Percentiles rank a stretch among this genome's conserved stretches.
phyloP scores from a whole-genome alignment of 805 yeast genomes.

The Candida koratica region DNA sequence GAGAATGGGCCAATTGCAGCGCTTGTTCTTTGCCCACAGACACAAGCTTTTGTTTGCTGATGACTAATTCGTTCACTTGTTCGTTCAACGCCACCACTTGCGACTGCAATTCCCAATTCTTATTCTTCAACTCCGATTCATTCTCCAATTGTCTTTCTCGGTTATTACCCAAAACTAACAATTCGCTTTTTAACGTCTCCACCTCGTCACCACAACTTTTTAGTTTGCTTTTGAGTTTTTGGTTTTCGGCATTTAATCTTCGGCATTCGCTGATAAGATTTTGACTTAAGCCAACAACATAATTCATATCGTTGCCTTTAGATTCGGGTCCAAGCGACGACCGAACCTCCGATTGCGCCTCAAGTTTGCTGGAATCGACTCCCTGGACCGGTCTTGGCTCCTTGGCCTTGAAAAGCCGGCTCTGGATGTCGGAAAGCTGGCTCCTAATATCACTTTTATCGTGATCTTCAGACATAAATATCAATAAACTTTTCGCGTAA shows the following conservation, averaged over 20 bases:
- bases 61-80: conserved; percentile 35
- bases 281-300: conserved; percentile 71
- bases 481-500: conserved; percentile 7
- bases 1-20: conserved; percentile 24
- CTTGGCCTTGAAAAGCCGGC: conserved; percentile 24
- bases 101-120: conserved; percentile 63
- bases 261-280: conserved; percentile 68
- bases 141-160: conserved; percentile 31
- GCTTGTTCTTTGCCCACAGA: conserved; percentile 31
- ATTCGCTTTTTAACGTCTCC: conserved; percentile 33
- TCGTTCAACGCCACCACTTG: conserved; percentile 45
- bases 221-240: conserved; percentile 41
- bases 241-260: conserved; percentile 62
- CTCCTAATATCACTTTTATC: conserved; percentile 31
- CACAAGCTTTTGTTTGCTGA: conserved; percentile 38
- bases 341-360: conserved; percentile 21
- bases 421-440: conserved; percentile 38
- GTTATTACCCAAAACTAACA: conserved; percentile 31
- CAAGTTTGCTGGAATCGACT: conserved; percentile 1
- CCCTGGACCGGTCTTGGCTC: conserved; percentile 11
- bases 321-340: conserved; percentile 38
- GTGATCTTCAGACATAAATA: conserved; percentile 12
- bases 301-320: conserved; percentile 61
- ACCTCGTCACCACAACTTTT: conserved; percentile 42
- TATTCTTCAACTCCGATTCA: conserved; percentile 53